Conservation (phyloP, 2,329 filamentous ascomycete genomes). For the Cadophora sp. region DNA sequence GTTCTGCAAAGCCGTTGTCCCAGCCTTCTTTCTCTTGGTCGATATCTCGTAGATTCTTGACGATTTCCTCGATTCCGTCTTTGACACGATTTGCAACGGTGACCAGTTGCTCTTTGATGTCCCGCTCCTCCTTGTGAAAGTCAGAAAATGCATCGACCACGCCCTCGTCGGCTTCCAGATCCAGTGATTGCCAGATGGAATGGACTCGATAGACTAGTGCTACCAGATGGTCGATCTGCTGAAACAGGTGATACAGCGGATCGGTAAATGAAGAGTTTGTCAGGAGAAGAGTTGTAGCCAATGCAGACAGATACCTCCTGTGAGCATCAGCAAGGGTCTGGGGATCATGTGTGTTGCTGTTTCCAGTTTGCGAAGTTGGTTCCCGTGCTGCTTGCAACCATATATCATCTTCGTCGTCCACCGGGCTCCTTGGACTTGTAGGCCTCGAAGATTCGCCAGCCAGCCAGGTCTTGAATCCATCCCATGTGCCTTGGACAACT, state of each 20-base stretch:
- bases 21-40: constrained; percentile 47
- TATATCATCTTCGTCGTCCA: constrained; percentile 48
- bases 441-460: constrained; percentile 43
- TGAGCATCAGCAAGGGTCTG: constrained; percentile 85
- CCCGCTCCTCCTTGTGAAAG: constrained; percentile 73
- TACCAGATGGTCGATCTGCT: constrained; percentile 81
- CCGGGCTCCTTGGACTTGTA: constrained; percentile 25
- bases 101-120: constrained; percentile 69
- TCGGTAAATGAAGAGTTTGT: constrained; percentile 68
- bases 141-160: constrained; percentile 79
- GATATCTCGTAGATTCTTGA: constrained; percentile 63
- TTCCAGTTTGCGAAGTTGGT: constrained; percentile 34
- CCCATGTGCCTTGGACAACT: constrained; percentile 82
- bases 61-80: constrained; percentile 66
- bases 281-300: constrained; percentile 72
- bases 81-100: constrained; percentile 70
- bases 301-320: constrained; percentile 72
- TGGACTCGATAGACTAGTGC: constrained; percentile 79
- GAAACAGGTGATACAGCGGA: constrained; percentile 69
- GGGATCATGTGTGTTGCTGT: constrained; percentile 68
- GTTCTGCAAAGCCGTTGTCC: constrained; percentile 45
- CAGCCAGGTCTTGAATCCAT: constrained; percentile 80
- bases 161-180: constrained; percentile 82
- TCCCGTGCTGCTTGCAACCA: constrained; percentile 47
- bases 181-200: constrained; percentile 76